Evolutionary conservation across 2,329 filamentous ascomycete genomes (phyloP).

Genomic region (Ceratocystis ficicola): DNA sequence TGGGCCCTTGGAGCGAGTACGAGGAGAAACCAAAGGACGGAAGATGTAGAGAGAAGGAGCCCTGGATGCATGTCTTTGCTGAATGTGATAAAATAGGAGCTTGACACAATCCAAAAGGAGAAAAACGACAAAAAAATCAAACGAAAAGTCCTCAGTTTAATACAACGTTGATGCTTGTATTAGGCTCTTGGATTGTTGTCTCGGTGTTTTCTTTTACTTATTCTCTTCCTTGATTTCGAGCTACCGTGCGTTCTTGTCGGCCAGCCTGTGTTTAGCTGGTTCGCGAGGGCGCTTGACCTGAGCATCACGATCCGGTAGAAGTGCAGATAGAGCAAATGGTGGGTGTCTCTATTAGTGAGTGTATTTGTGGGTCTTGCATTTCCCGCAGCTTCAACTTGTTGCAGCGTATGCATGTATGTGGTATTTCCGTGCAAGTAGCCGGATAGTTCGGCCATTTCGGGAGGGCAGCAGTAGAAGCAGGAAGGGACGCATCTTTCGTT

Average conservation of each 20-base stretch:
- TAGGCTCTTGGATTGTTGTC: neutral
- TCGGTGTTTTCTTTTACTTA: neutral
- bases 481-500: neutral
- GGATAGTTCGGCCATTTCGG: neutral
- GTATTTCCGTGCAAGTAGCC: conserved; percentile 4
- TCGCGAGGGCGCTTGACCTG: neutral
- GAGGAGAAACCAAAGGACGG: neutral
- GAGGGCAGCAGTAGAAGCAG: neutral
- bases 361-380: neutral
- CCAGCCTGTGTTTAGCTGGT: neutral
- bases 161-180: neutral
- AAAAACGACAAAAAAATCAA: neutral
- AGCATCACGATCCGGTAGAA: neutral
- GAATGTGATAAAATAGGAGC: neutral
- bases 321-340: neutral
- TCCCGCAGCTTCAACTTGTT: neutral
- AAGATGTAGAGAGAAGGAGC: neutral
- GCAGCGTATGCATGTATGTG: neutral
- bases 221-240: too few relatives aligned
- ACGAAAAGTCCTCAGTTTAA: neutral
- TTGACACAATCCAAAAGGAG: conserved; percentile 4
- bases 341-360: neutral
- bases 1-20: conserved; percentile 1
- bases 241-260: neutral
- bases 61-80: neutral